Evolutionary conservation across 2,329 filamentous ascomycete species (phyloP).

Genomic region (Alternaria brassicae): DNA sequence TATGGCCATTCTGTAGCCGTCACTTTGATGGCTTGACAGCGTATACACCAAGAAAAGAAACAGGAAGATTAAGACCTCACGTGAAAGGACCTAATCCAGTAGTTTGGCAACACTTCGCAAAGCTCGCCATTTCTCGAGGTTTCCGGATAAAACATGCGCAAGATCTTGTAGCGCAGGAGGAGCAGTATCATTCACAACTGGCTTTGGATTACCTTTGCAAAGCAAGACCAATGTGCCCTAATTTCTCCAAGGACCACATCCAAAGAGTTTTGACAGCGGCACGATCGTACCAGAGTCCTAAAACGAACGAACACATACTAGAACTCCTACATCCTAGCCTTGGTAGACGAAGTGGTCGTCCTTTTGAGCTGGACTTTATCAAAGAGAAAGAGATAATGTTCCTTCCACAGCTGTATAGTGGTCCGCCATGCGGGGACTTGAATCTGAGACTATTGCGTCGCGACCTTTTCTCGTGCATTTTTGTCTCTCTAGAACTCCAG

Average conservation of each 20-base stretch:
- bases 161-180: conserved; percentile 9
- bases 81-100: conserved; percentile 21
- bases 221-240: conserved; percentile 13
- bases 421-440: not conserved
- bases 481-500: conserved; percentile 11
- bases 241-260: conserved; percentile 10
- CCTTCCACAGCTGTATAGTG: conserved; percentile 11
- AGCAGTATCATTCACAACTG: conserved; percentile 12
- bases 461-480: conserved; percentile 17
- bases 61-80: conserved; percentile 7
- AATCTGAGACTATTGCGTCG: conserved; percentile 12
- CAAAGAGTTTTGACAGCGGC: conserved; percentile 10
- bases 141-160: conserved; percentile 11
- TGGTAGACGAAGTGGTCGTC: conserved; percentile 6
- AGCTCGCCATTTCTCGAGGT: conserved; percentile 7
- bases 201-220: conserved; percentile 20
- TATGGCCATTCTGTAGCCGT: conserved; percentile 18
- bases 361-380: conserved; percentile 13
- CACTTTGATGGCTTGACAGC: conserved; percentile 19
- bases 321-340: conserved; percentile 1
- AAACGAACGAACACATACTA: not conserved
- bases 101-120: conserved; percentile 15
- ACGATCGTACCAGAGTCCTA: not conserved
- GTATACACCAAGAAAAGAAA: conserved; percentile 20
- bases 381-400: conserved; percentile 19